Evolutionary conservation across 371 early-diverging fungal genomes (phyloP).

Genomic region (Vairimorpha ceranae): DNA sequence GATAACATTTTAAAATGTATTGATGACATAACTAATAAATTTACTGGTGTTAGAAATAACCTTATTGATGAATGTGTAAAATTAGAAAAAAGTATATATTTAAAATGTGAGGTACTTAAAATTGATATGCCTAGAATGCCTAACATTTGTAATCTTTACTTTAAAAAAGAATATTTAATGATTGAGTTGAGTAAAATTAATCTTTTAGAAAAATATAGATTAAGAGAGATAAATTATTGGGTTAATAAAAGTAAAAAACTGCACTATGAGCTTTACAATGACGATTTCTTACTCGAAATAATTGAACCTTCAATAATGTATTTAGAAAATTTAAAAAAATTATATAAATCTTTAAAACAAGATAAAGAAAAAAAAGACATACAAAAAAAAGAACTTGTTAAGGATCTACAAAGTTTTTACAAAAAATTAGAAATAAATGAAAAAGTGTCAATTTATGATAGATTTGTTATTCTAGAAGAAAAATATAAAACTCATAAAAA

Average conservation of each 20-base stretch:
- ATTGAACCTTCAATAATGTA: background rate
- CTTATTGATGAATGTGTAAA: slow-evolving; percentile 3
- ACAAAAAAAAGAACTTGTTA: slow-evolving; percentile 25
- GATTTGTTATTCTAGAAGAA: slow-evolving; percentile 32
- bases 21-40: background rate
- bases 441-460: slow-evolving; percentile 10
- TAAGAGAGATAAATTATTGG: background rate
- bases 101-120: background rate
- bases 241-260: slow-evolving; percentile 12
- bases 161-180: slow-evolving; percentile 14
- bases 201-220: slow-evolving; percentile 12
- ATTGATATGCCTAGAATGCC: background rate
- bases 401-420: slow-evolving; percentile 29
- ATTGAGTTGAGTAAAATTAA: background rate
- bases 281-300: background rate
- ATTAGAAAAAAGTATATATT: background rate
- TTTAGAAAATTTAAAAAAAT: slow-evolving; percentile 8
- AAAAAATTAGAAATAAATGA: background rate
- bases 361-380: slow-evolving; percentile 12
- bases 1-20: background rate
- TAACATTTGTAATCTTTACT: background rate
- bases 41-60: background rate
- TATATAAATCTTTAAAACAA: slow-evolving; percentile 18
- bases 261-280: background rate
- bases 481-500: slow-evolving; percentile 18